phyloP scores from a whole-genome alignment of 2,329 filamentous ascomycete genomes.

The Exutisphaerella laricina region DNA sequence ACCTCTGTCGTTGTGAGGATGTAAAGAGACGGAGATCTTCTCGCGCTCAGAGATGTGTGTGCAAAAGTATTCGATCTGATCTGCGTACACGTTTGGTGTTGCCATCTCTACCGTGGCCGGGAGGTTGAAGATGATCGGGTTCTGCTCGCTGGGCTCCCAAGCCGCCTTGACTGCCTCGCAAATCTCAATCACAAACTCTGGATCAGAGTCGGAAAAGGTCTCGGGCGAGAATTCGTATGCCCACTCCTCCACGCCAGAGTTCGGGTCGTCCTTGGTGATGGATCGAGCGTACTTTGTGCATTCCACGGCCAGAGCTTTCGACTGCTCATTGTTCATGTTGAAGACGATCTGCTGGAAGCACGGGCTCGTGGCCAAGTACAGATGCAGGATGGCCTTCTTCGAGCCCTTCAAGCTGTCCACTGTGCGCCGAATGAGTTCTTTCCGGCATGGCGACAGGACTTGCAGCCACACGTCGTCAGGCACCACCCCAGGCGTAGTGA shows the following conservation, averaged over 20 bases:
- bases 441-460: conserved; percentile 84
- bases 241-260: conserved; percentile 58
- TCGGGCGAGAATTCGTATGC: conserved; percentile 79
- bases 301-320: conserved; percentile 71
- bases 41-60: conserved; percentile 75
- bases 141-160: conserved; percentile 75
- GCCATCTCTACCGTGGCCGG: conserved; percentile 93
- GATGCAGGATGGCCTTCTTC: conserved; percentile 90
- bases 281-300: conserved; percentile 83
- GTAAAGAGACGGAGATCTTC: conserved; percentile 81
- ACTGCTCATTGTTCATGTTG: conserved; percentile 76
- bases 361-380: conserved; percentile 92
- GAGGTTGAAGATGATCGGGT: conserved; percentile 92
- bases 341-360: conserved; percentile 94
- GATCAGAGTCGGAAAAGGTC: conserved; percentile 83
- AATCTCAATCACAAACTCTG: conserved; percentile 74
- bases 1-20: conserved; percentile 92
- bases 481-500: conserved; percentile 75
- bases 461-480: conserved; percentile 90
- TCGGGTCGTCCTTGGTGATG: conserved; percentile 75
- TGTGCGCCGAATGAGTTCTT: conserved; percentile 83
- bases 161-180: conserved; percentile 92
- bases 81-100: conserved; percentile 92
- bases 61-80: conserved; percentile 96
- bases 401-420: conserved; percentile 83